A percentile compares a stretch with the other conserved stretches of the same genome.
Evolutionary conservation across 176 grass and related monocot species (phyloP).

Genomic region (Lolium rigidum): DNA sequence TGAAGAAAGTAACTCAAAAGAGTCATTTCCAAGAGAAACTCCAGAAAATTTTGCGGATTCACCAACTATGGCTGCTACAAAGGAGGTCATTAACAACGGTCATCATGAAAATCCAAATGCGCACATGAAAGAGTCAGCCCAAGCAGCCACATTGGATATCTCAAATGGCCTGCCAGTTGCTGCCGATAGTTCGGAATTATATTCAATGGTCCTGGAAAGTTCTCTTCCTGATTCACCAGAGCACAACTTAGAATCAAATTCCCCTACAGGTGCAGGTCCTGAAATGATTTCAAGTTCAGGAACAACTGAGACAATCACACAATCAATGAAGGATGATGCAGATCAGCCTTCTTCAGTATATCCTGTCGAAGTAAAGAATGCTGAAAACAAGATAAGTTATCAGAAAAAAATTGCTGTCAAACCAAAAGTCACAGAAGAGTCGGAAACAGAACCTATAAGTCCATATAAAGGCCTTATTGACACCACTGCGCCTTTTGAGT

Average conservation of each 20-base stretch:
- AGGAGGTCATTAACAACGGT: slow-evolving; percentile 26
- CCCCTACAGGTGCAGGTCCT: neutral
- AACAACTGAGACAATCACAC: slow-evolving; percentile 26
- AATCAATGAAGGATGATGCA: slow-evolving; percentile 20
- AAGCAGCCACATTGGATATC: slow-evolving; percentile 19
- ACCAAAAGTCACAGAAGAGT: slow-evolving; percentile 54
- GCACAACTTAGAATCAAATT: slow-evolving; percentile 19
- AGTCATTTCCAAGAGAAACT: slow-evolving; percentile 46
- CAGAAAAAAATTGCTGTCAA: slow-evolving; percentile 34
- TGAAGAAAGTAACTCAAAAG: slow-evolving; percentile 46
- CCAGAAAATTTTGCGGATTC: slow-evolving; percentile 38
- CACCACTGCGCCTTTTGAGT: slow-evolving; percentile 88
- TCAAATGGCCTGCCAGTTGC: slow-evolving; percentile 4
- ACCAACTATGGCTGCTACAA: slow-evolving; percentile 32
- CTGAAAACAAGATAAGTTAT: slow-evolving; percentile 16
- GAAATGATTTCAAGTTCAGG: slow-evolving; percentile 25
- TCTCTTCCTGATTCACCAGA: slow-evolving; percentile 33
- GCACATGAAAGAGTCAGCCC: slow-evolving; percentile 15
- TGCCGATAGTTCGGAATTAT: slow-evolving; percentile 33
- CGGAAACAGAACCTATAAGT: slow-evolving; percentile 50
- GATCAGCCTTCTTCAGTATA: slow-evolving; percentile 40
- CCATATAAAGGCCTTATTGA: slow-evolving; percentile 74
- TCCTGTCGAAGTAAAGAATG: slow-evolving; percentile 27
- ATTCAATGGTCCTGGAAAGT: slow-evolving; percentile 11
- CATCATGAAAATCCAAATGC: slow-evolving; percentile 21